Base-by-base conservation (phyloP, 192 early-diverging fungal species). In the Gaertneriomyces sp. region DNA sequence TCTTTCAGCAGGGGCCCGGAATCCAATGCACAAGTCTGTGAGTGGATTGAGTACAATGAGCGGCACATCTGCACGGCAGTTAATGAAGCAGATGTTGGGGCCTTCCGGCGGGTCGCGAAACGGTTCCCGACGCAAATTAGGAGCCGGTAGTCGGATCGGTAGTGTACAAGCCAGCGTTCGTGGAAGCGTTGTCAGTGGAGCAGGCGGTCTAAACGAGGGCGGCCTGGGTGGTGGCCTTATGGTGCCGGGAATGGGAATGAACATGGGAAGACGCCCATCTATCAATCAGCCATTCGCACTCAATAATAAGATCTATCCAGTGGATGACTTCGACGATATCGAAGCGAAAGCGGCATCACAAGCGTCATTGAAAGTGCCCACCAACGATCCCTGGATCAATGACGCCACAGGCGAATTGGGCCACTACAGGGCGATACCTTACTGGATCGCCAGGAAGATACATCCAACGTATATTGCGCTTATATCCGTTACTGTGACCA, bases 381-480 rank as follows among this genome's bases (percentile, higher is more conserved):
- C 9, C 7, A 14, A n/a, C 4, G 46, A 10, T 46, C 42, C 16
- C 39, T 38, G 14, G 62, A 73, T 49, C 19, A 17, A 6, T 9
- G 65, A 72, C 25, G 16, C 16, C 16, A 66, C 66, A 45, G 60
- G 56, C 25, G 75, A 67, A 19, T 40, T 63, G 49, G 64, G 67
- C 20, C 42, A 54, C 17, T 77, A 71, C 59, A 58, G 57, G 16
- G 64, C 72, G 4, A 39, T 75, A 19, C 76, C 76, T 38, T 60
- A 54, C 12, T 77, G 64, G 64, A 14, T 77, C 4, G 62, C 71
- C 42, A 62, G 64, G 47, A 52, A 61, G 16, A 59, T 77, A 39
- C 68, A 53, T 19, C 55, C 76, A 46, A 70, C 45, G 53, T 52
- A 47, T 41, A 59, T 76, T 53, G 71, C 78, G 53, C 67, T 63